Evolutionary conservation across 75 land plant species (phyloP), one percentile per base, ranked within the genome.

Genomic region (Picea sitchensis): DNA sequence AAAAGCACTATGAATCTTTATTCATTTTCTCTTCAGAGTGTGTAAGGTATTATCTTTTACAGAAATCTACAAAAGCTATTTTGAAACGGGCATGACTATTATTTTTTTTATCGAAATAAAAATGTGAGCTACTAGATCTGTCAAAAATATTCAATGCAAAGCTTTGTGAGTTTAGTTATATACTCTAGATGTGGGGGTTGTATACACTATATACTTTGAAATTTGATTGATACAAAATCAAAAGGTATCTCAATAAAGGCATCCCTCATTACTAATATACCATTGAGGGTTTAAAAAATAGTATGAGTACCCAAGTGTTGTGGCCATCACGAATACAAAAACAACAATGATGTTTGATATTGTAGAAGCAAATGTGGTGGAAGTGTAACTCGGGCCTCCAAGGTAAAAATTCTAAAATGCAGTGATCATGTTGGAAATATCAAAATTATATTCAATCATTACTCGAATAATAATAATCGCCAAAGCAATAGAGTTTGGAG

Each of bases 281-380:
- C 7, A 3, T 44, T 0, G 20, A 59, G 15, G 15, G 20, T 15
- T 14, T 5, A 14, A 63, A 23, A 63, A 14, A 4, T 20, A 8
- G 65, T 5, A 63, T 63, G 0, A 57, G 38, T 84, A 86, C 90
- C 86, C 80, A 36, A 82, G 71, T 20, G 78, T 15, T 31, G 84
- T 60, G 62, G 88, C 84, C 76, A 86, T 63, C 14, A 77, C 69
- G 38, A 89, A 85, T 23, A 85, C 83, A 18, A 85, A 73, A n/a
- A 77, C 85, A 69, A 86, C 84, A 58, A 82, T 65, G 51, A 73
- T 18, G 72, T 90, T 87, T 21, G 83, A 81, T 14, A 78, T 59
- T 23, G 86, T 85, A 14, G 83, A 58, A 51, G 86, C 79, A 77
- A 84, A 86, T 26, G 88, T 84, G 32, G 91, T 61, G 1, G 89